phyloP scores from a whole-genome alignment of 108 stramenopile species.

The Skeletonema marinoi region DNA sequence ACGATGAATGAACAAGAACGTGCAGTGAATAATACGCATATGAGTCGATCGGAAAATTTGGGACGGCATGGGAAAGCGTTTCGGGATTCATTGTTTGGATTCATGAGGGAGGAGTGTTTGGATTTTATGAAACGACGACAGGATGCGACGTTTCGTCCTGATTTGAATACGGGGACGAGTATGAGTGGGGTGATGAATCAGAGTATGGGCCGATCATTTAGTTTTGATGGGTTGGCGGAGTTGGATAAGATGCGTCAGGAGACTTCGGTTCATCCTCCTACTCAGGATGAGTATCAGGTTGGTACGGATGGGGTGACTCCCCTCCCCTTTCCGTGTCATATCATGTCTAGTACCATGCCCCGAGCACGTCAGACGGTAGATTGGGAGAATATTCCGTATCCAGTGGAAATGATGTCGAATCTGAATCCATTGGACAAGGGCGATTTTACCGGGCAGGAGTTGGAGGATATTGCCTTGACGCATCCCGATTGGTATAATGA shows the following conservation, averaged over 20 bases:
- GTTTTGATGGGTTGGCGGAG: conserved; percentile 1
- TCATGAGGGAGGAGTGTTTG: conserved; percentile 65
- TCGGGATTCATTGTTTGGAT: conserved; percentile 67
- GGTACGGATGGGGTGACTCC: conserved; percentile 37
- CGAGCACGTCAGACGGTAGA: conserved; percentile 77
- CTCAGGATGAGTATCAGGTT: conserved; percentile 22
- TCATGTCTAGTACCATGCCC: conserved; percentile 84
- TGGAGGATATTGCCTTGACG: conserved; percentile 70
- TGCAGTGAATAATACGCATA: conserved; percentile 5
- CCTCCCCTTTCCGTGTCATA: conserved; percentile 67
- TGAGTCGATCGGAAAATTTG: conserved; percentile 62
- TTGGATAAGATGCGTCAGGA: not conserved
- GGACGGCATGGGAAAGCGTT: conserved; percentile 70
- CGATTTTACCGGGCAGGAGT: conserved; percentile 82
- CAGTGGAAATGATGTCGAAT: conserved; percentile 70
- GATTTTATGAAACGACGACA: conserved; percentile 58
- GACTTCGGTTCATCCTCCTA: not conserved
- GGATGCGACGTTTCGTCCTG: conserved; percentile 39
- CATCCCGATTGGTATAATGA: conserved; percentile 76
- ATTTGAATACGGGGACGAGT: conserved; percentile 55
- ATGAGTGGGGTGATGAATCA: conserved; percentile 61
- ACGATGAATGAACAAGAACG: conserved; percentile 57
- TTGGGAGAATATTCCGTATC: conserved; percentile 59
- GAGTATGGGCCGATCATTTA: not conserved
- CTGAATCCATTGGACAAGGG: conserved; percentile 94